A percentile compares a stretch with the other conserved stretches of the same genome.
Conservation (phyloP, 148 eudicot species). For the Beta vulgaris region DNA sequence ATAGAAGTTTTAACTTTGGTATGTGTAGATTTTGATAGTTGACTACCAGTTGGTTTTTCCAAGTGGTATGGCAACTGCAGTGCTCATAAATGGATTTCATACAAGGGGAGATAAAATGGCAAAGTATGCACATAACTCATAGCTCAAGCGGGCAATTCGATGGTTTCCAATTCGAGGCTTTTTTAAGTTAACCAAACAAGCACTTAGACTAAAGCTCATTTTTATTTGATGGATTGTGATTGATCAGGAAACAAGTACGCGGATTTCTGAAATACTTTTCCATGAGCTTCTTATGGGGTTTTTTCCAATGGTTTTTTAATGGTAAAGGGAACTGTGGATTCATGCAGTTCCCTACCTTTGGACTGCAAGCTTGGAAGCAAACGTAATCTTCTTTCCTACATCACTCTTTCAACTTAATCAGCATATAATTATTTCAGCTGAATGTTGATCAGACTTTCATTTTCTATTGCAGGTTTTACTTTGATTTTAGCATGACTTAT, state of each 20-base stretch:
- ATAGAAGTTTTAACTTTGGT: background rate
- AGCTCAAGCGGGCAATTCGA: background rate
- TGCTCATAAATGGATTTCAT: conserved; percentile 84
- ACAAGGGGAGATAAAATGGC: conserved; percentile 57
- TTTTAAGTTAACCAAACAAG: too few relatives aligned
- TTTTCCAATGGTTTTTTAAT: conserved; percentile 61
- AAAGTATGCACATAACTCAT: conserved; percentile 36
- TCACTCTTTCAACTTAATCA: background rate
- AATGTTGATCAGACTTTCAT: background rate
- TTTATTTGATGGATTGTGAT: background rate
- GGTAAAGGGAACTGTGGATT: conserved; percentile 48
- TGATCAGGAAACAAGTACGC: conserved; percentile 50
- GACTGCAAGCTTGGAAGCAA: conserved; percentile 43
- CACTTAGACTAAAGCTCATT: too few relatives aligned
- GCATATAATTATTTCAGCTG: background rate
- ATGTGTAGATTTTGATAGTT: conserved; percentile 59
- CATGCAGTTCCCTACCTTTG: conserved; percentile 57
- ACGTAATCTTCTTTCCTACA: conserved; percentile 5
- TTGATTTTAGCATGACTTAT: conserved; percentile 77
- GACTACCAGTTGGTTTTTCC: conserved; percentile 73
- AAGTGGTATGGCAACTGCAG: conserved; percentile 87
- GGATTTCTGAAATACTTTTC: conserved; percentile 51
- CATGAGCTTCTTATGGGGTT: conserved; percentile 71
- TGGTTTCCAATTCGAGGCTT: too few relatives aligned
- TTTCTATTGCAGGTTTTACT: conserved; percentile 54